These are phyloP conservation scores for Endocarpon pusillum DNA, from an alignment of 495 filamentous ascomycete genomes.

Conservation along the genomic window DNA sequence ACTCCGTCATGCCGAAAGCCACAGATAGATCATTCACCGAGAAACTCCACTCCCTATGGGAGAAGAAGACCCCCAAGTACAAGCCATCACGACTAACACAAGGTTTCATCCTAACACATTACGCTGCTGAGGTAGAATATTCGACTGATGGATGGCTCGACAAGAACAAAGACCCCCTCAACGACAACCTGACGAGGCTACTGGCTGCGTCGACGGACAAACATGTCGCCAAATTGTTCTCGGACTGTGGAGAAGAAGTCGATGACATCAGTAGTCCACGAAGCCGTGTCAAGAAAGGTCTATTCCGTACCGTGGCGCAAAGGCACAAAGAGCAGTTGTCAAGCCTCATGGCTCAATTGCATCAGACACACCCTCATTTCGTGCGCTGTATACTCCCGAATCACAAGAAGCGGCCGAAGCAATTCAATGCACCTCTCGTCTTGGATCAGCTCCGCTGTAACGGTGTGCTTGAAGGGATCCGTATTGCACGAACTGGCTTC, in stretches of 20 bases:
- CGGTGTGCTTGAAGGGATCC: slow-evolving; percentile 93
- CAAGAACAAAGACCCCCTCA: slow-evolving; percentile 97
- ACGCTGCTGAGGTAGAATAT: slow-evolving; percentile 96
- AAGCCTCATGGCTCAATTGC: slow-evolving; percentile 85
- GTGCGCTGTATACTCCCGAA: slow-evolving; percentile 97
- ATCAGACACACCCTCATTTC: slow-evolving; percentile 95
- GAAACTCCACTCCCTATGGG: slow-evolving; percentile 92
- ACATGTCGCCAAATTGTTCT: slow-evolving; percentile 72
- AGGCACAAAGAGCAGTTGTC: slow-evolving; percentile 94
- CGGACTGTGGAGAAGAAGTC: slow-evolving; percentile 65
- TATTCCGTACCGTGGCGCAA: slow-evolving; percentile 95
- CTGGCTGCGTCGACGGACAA: slow-evolving; percentile 66
- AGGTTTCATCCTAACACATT: slow-evolving; percentile 96
- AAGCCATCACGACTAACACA: slow-evolving; percentile 70
- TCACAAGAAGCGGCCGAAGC: slow-evolving; percentile 94
- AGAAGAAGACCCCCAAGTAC: slow-evolving; percentile 89
- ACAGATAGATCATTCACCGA: slow-evolving; percentile 95
- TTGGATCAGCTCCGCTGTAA: slow-evolving; percentile 95
- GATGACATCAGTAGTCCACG: slow-evolving; percentile 44
- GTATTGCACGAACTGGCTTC: slow-evolving; percentile 96
- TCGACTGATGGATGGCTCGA: slow-evolving; percentile 89
- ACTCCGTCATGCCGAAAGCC: slow-evolving; percentile 97
- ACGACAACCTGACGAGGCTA: slow-evolving; percentile 86
- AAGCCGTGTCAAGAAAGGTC: slow-evolving; percentile 87
- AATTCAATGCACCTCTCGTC: slow-evolving; percentile 73